Evolutionary conservation across 2,329 filamentous ascomycete genomes (phyloP), one percentile per base, ranked within the genome.

Genomic region (Aspergillus oerlinghausenensis): DNA sequence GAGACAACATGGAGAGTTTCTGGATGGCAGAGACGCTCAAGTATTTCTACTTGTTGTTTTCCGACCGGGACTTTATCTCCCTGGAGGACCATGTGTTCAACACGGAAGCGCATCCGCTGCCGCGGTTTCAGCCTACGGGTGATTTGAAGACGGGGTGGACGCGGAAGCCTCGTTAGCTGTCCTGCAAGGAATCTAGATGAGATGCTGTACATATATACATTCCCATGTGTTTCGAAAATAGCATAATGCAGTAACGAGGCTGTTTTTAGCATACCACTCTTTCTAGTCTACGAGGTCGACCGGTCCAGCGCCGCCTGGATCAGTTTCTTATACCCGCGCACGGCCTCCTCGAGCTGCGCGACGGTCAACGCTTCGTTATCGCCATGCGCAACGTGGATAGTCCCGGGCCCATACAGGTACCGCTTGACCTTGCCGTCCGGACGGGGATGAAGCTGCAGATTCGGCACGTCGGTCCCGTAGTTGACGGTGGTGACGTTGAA

Each of bases 11-110:
- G 93, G 94, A 99, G 77, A 95, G 91, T 71, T 97, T 97, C 77
- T 99, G 94, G 94, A 84, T 99, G 80, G 92, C 94, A 49, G 94
- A 99, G 78, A 99, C 94, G 23, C 80, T 99, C 48, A 99, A 99
- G 77, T 99, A 99, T 73, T 89, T 99, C 72, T 99, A 96, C 73
- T 84, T 99, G 43, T 81, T 99, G 35, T 99, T 99, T 77, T 92
- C 90, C 2, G 86, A 89, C 3, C 80, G 88, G 62, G 89, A 95
- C 59, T 75, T 97, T 40, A 79, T 97, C 45, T 91, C 92, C 2
- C 80, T 99, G 32, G 89, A 94, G 65, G 84, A 92, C 66, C 81
- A 96, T 26, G 92, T 99, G 42, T 86, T 97, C 70, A 99, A 99
- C 73, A 99, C 94, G 1, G 94, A 99, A 77, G 94, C 92, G 1